Conservation (phyloP, 331 rosid genomes). For the Saraca asoca region DNA sequence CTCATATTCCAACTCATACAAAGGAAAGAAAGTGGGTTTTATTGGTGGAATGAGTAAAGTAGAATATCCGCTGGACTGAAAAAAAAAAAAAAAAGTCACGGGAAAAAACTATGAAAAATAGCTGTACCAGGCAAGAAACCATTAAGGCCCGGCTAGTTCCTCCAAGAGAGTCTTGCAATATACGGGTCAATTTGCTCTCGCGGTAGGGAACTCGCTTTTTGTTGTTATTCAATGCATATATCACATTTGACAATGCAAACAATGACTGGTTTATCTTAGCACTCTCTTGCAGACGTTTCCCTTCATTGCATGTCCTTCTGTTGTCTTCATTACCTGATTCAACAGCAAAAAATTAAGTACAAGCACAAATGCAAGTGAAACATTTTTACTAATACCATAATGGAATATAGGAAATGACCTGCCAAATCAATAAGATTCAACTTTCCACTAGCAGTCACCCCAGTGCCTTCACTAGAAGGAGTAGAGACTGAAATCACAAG, state of each 20-base stretch:
- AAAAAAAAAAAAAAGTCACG: background rate
- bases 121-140: constrained; percentile 90
- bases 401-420: constrained; percentile 48
- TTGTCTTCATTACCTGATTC: constrained; percentile 89
- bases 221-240: constrained; percentile 82
- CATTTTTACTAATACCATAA: constrained; percentile 9
- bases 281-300: constrained; percentile 95
- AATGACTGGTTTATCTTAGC: constrained; percentile 89
- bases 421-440: constrained; percentile 95
- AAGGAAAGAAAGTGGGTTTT: background rate
- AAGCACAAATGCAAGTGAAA: constrained; percentile 16
- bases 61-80: background rate
- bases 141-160: constrained; percentile 80
- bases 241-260: constrained; percentile 89
- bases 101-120: constrained; percentile 3
- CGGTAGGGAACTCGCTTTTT: constrained; percentile 73
- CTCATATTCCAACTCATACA: background rate
- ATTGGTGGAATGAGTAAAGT: background rate
- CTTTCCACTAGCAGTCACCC: constrained; percentile 56
- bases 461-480: constrained; percentile 46
- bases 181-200: constrained; percentile 94
- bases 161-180: constrained; percentile 88
- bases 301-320: constrained; percentile 87
- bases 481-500: constrained; percentile 72
- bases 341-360: constrained; percentile 31